phyloP scores from a whole-genome alignment of 2,329 filamentous ascomycete genomes.

The Lachnellula occidentalis region DNA sequence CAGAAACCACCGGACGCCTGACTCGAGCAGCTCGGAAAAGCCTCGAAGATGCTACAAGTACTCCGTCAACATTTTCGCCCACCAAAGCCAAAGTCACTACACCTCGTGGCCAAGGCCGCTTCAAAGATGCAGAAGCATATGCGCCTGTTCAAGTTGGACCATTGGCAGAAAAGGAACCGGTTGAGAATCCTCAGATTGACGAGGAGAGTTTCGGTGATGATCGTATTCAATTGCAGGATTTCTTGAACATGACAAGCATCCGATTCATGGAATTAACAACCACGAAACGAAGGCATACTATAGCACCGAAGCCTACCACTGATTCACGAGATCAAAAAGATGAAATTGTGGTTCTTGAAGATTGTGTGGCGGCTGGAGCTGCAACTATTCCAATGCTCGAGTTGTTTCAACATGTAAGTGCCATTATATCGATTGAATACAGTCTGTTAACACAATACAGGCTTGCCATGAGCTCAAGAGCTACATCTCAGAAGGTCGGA shows the following conservation, averaged over 20 bases:
- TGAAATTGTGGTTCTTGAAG: constrained; percentile 56
- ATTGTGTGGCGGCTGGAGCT: constrained; percentile 79
- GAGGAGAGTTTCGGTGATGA: constrained; percentile 40
- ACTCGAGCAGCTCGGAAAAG: constrained; percentile 46
- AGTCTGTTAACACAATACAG: constrained; percentile 34
- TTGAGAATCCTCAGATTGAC: constrained; percentile 42
- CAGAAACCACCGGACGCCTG: constrained; percentile 57
- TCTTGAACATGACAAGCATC: constrained; percentile 91
- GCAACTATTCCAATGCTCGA: constrained; percentile 92
- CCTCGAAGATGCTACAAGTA: constrained; percentile 36
- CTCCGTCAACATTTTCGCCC: constrained; percentile 44
- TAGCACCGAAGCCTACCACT: constrained; percentile 48
- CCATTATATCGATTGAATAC: constrained; percentile 1
- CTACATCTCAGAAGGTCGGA: constrained; percentile 89
- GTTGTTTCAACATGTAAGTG: constrained; percentile 78
- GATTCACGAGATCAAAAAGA: constrained; percentile 29
- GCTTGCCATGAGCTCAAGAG: constrained; percentile 93
- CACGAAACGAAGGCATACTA: constrained; percentile 84
- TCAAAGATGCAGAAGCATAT: constrained; percentile 45
- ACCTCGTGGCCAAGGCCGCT: constrained; percentile 50
- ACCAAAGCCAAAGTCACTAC: constrained; percentile 44
- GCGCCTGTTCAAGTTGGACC: constrained; percentile 34
- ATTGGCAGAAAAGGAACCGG: constrained; percentile 37
- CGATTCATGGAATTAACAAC: constrained; percentile 99
- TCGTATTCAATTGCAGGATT: constrained; percentile 80